Base-by-base conservation (phyloP, 2,329 filamentous ascomycete species). In the Aspergillus sp. region DNA sequence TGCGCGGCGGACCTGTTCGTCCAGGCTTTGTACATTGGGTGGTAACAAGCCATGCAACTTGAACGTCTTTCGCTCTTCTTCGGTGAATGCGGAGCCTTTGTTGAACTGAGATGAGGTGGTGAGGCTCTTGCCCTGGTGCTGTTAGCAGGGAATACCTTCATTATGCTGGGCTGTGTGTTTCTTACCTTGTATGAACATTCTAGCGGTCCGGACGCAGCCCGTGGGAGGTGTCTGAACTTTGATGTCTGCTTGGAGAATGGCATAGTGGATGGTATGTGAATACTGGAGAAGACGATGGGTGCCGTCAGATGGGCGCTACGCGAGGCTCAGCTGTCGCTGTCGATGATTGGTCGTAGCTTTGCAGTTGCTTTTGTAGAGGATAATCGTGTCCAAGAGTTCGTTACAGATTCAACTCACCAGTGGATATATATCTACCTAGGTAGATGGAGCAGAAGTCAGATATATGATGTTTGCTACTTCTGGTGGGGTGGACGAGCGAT, bases 81-180 rank as follows among this genome's bases (percentile, higher is more conserved):
- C 62, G 0, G 87, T 81, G 60, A 93, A 93, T 0, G 85, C 89
- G 3, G 89, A 90, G 26, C 90, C 90, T 70, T 94, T 94, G 75
- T 95, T 95, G 73, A 90, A 86, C 61, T 82, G 84, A 1, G 86
- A 79, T 10, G 82, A 83, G 54, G 83, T 81, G 8, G 90, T 76
- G 5, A 90, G 73, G 0, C 80, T 76, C 38, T 73, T 73, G 4
- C 82, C 82, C 57, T 68, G 44, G 16, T 16, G 33, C 35, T 8
- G 5, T 16, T 22, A 22, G 22, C 5, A 7, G 7, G 22, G 1
- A 22, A 7, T 22, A 22, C 3, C 22, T 22, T 22, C 22, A 22
- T 22, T 22, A 22, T 22, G 1, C 22, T 22, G 22, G 22, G 45
- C 11, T 24, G 22, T 30, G 30, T 4, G 20, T 17, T 7, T 9